Percentiles rank a stretch among this genome's conserved stretches.
Conservation (phyloP, 2,329 filamentous ascomycete species). For the Periconia macrospinosa region DNA sequence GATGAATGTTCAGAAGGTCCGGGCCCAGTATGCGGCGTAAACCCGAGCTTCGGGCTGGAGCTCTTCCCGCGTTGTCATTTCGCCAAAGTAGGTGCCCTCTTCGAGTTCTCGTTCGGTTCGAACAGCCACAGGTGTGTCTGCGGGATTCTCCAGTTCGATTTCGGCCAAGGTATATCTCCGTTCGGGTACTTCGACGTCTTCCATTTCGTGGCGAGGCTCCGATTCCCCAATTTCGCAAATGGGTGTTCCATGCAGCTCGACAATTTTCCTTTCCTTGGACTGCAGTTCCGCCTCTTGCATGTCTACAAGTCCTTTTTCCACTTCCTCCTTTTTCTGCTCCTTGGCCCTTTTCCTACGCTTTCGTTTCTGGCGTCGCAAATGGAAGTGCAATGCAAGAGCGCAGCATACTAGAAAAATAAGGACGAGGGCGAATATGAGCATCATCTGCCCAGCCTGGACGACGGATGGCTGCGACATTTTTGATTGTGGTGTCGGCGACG, state of each 20-base stretch:
- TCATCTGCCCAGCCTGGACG: slow-evolving; percentile 17
- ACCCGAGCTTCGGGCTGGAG: slow-evolving; percentile 6
- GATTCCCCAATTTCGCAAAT: slow-evolving; percentile 19
- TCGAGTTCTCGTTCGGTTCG: slow-evolving; percentile 6
- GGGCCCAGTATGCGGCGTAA: slow-evolving; percentile 7
- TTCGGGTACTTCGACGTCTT: slow-evolving; percentile 16
- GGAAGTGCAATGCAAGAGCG: slow-evolving; percentile 12
- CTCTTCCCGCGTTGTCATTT: slow-evolving; percentile 5
- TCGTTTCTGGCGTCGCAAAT: slow-evolving; percentile 12
- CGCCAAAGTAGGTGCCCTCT: slow-evolving; percentile 3
- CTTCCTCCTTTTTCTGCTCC: slow-evolving; percentile 4
- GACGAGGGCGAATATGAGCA: slow-evolving; percentile 20
- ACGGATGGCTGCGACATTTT: slow-evolving; percentile 8
- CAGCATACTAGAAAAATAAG: slow-evolving; percentile 19
- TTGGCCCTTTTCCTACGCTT: slow-evolving; percentile 4
- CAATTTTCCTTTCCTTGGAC: slow-evolving; percentile 14
- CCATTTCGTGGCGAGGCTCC: slow-evolving; percentile 21
- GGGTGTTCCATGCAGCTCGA: slow-evolving; percentile 15
- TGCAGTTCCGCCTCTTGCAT: slow-evolving; percentile 10
- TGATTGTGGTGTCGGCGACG: neutral
- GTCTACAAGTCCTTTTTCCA: neutral
- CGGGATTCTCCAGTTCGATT: slow-evolving; percentile 1
- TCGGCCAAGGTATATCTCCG: slow-evolving; percentile 7
- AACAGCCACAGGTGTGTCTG: slow-evolving; percentile 6
- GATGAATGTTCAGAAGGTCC: neutral